Percentiles rank a stretch among this genome's conserved stretches.
Evolutionary conservation across 768 basidiomycete genomes (phyloP).

Genomic region (Pleurotus tuber-regium): DNA sequence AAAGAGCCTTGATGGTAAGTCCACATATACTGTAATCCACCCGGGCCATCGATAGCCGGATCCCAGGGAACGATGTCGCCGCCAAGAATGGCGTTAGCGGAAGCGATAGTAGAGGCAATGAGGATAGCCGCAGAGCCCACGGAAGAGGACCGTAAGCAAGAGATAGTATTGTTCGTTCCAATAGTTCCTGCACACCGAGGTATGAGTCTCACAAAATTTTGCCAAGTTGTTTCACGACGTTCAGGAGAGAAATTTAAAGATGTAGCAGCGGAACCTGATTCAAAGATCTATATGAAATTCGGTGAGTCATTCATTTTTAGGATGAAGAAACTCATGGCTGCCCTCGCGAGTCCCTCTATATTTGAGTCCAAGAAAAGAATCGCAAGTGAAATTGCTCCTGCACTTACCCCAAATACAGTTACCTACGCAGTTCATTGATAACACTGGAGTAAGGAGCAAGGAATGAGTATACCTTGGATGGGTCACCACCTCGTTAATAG

Average conservation of each 20-base stretch:
- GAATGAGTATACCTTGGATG: constrained; percentile 30
- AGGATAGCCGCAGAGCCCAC: constrained; percentile 24
- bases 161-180: constrained; percentile 29
- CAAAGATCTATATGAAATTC: constrained; percentile 32
- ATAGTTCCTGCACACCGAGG: constrained; percentile 22
- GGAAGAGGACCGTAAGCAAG: constrained; percentile 27
- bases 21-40: constrained; percentile 37
- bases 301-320: background rate
- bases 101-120: constrained; percentile 22
- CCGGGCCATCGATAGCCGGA: constrained; percentile 39
- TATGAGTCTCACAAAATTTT: constrained; percentile 28
- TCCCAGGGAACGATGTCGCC: constrained; percentile 31
- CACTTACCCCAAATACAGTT: constrained; percentile 45
- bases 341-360: constrained; percentile 26
- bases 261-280: constrained; percentile 38
- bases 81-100: constrained; percentile 17
- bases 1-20: constrained; percentile 32
- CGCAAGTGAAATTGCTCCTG: constrained; percentile 42
- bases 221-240: constrained; percentile 24
- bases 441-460: background rate
- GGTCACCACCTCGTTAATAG: constrained; percentile 39
- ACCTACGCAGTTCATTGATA: constrained; percentile 25
- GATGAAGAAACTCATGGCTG: constrained; percentile 20
- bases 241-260: constrained; percentile 26
- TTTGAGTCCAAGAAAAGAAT: constrained; percentile 32